Conservation (phyloP, 148 eudicot species). For the Amaranthus cruentus region DNA sequence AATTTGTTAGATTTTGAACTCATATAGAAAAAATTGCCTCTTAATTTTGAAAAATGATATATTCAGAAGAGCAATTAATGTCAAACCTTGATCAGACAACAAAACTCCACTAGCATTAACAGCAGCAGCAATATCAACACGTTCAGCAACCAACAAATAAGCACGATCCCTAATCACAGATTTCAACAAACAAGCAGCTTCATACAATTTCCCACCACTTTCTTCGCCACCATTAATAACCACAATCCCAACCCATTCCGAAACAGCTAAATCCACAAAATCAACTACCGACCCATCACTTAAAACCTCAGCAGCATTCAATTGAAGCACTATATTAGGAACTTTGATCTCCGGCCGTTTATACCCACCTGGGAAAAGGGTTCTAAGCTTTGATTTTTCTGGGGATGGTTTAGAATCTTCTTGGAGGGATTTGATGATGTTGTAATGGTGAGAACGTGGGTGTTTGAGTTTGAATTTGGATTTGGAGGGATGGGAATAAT, state of each 20-base stretch:
- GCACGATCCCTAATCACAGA: constrained; percentile 75
- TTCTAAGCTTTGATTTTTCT: constrained; percentile 24
- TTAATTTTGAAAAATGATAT: too few species aligned
- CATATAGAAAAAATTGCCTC: too few species aligned
- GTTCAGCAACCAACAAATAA: constrained; percentile 69
- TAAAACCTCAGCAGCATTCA: constrained; percentile 56
- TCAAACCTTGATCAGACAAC: constrained; percentile 78
- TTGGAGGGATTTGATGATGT: not conserved
- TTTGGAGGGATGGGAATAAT: not conserved
- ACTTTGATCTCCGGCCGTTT: constrained; percentile 72
- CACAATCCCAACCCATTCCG: constrained; percentile 63
- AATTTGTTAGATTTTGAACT: too few species aligned
- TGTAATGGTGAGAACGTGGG: constrained; percentile 17
- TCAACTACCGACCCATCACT: constrained; percentile 39
- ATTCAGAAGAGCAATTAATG: too few species aligned
- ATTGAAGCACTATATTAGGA: constrained; percentile 54
- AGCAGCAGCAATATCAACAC: constrained; percentile 94
- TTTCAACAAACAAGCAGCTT: constrained; percentile 82
- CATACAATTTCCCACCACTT: constrained; percentile 63
- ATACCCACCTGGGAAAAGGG: constrained; percentile 79
- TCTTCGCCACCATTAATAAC: constrained; percentile 52
- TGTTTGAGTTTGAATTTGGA: constrained; percentile 13
- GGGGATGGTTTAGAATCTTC: not conserved
- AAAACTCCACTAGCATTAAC: constrained; percentile 83
- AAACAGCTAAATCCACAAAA: constrained; percentile 58